phyloP scores from a whole-genome alignment of 2,329 filamentous ascomycete species.

The Penicillium sp. region DNA sequence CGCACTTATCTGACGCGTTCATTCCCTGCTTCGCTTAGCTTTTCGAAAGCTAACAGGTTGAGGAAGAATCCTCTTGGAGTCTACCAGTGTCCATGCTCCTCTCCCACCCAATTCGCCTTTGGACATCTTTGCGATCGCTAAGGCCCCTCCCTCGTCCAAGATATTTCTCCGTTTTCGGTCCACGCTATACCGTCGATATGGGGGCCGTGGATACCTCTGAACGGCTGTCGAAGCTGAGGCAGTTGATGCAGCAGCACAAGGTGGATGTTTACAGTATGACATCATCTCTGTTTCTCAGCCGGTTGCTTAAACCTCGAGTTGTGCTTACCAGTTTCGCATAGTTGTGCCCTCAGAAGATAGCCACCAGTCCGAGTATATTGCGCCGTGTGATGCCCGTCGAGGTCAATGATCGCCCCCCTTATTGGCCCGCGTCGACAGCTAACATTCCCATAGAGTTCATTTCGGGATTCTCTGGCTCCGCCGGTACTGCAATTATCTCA shows the following conservation, averaged over 20 bases:
- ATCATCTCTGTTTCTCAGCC: slow-evolving; percentile 13
- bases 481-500: slow-evolving; percentile 87
- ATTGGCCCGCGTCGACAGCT: slow-evolving; percentile 8
- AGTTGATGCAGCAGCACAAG: slow-evolving; percentile 81
- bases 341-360: slow-evolving; percentile 96
- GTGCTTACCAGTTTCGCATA: slow-evolving; percentile 46
- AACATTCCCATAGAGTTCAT: slow-evolving; percentile 63
- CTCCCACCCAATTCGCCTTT: slow-evolving; percentile 30
- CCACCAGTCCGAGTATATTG: slow-evolving; percentile 97
- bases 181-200: slow-evolving; percentile 57
- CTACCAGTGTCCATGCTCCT: slow-evolving; percentile 30
- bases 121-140: slow-evolving; percentile 29
- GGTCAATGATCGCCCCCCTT: slow-evolving; percentile 40
- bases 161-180: slow-evolving; percentile 38
- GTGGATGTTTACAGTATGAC: slow-evolving; percentile 84
- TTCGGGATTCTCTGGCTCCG: slow-evolving; percentile 90
- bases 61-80: not conserved
- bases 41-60: not conserved
- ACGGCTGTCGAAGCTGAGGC: slow-evolving; percentile 71
- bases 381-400: slow-evolving; percentile 87
- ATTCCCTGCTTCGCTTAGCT: not conserved
- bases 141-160: slow-evolving; percentile 28
- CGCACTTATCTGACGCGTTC: slow-evolving; percentile 8
- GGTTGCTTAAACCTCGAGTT: slow-evolving; percentile 5
- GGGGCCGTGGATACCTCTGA: slow-evolving; percentile 74